Base-by-base conservation (phyloP, 306 rosid species). In the Vachellia pachyceras region DNA sequence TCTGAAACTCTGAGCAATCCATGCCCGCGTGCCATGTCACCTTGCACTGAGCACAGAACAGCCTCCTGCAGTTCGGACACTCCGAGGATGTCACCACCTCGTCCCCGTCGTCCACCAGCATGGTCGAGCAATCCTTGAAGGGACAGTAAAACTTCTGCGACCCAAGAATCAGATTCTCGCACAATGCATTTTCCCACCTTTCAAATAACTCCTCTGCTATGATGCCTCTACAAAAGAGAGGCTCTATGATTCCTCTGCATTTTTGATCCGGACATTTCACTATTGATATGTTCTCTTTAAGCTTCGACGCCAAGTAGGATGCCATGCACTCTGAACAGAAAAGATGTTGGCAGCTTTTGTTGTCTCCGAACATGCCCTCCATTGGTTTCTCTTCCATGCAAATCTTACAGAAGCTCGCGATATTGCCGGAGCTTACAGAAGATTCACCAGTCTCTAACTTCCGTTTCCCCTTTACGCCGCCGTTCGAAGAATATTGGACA, bases 31-130 rank as follows among this genome's bases (percentile, higher is more conserved):
- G 97, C 97, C 98, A 92, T 0, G 90, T 10, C 25, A 85, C 95
- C 55, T 44, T 82, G 55, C 92, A 90, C 72, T 79, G 84, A 0
- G 94, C 96, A 64, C 94, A 93, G 42, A 94, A 92, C 81, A 92
- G 5, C 47, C 92, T 83, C 18, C 85, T 50, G 17, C 95, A 90
- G 39, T 72, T 69, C 1, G 88, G 90, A 60, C 95, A 91, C 46
- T 88, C 92, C 0, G 92, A 85, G 11, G 12, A n/a, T 3, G 89
- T 89, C 55, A 69, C 74, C n/a, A 17, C 39, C 22, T 79, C 90
- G 0, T 1, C 80, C 0, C 82, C 94, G 15, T 90, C 90, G 25
- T 70, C 85, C 5, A 90, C 60, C 57, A 90, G 22, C 90, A 83
- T 36, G 6, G 87, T 85, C 3, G 90, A 85, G 18, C 91, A 89